Percentiles rank a stretch among this genome's conserved stretches.
Conservation (phyloP, 148 eudicot genomes). For the Dysphania ambrosioides region DNA sequence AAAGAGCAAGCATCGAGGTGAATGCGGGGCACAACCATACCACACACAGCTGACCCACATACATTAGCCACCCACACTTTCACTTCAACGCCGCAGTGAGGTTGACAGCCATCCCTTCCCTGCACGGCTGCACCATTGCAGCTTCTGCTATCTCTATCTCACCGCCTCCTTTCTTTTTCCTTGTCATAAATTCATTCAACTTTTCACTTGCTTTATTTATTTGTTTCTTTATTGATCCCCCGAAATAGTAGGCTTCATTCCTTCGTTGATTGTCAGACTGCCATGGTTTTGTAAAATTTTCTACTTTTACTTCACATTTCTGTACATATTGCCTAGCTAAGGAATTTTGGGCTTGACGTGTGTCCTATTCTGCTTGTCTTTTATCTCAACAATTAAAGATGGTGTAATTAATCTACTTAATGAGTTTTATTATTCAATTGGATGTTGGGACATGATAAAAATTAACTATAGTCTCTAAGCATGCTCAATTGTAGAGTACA, state of each 20-base stretch:
- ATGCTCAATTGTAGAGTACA: too few relatives aligned
- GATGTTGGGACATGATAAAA: too few relatives aligned
- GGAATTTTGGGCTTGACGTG: background rate
- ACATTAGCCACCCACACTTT: constrained; percentile 14
- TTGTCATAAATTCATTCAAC: constrained; percentile 5
- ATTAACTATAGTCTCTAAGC: too few relatives aligned
- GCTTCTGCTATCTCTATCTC: too few relatives aligned
- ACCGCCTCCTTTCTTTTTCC: background rate
- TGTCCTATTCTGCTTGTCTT: background rate
- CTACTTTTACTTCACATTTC: constrained; percentile 2
- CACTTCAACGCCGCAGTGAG: constrained; percentile 12
- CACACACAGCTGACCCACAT: background rate
- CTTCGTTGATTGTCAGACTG: constrained; percentile 20
- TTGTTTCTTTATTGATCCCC: constrained; percentile 11
- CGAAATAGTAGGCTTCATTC: constrained; percentile 23
- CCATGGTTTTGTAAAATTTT: background rate
- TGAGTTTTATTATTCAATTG: too few relatives aligned
- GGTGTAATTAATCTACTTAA: too few relatives aligned
- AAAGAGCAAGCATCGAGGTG: constrained; percentile 27
- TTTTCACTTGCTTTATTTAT: background rate
- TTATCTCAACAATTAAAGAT: background rate
- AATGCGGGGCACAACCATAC: constrained; percentile 29
- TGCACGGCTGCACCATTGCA: too few relatives aligned
- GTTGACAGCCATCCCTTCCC: background rate
- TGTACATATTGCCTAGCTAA: background rate